These are phyloP conservation scores for Venturia nashicola DNA, from an alignment of 2,329 filamentous ascomycete genomes.

Conservation along the genomic window DNA sequence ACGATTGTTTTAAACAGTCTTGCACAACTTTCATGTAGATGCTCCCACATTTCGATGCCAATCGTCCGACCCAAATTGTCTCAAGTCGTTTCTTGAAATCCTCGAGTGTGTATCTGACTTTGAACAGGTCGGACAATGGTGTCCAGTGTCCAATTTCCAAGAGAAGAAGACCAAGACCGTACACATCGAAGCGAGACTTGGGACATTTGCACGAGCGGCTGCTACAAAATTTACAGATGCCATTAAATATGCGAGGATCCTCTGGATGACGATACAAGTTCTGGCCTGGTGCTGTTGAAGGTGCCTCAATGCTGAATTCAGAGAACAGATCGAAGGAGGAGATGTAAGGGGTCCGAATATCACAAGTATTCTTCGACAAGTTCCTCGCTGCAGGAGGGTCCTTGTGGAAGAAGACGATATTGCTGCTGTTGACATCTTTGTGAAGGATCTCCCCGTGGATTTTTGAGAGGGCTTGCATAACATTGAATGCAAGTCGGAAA, in stretches of 20 bases:
- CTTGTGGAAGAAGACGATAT: slow-evolving; percentile 51
- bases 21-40: slow-evolving; percentile 66
- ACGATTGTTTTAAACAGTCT: slow-evolving; percentile 41
- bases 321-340: slow-evolving; percentile 67
- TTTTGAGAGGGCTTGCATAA: slow-evolving; percentile 61
- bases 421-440: slow-evolving; percentile 55
- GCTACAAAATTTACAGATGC: slow-evolving; percentile 4
- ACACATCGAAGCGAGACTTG: slow-evolving; percentile 46
- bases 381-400: slow-evolving; percentile 9
- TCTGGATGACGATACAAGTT: slow-evolving; percentile 59
- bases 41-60: slow-evolving; percentile 58
- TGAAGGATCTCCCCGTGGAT: slow-evolving; percentile 60
- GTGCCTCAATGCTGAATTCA: slow-evolving; percentile 36
- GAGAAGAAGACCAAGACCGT: slow-evolving; percentile 60
- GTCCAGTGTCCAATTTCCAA: slow-evolving; percentile 68
- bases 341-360: slow-evolving; percentile 56
- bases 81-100: slow-evolving; percentile 54
- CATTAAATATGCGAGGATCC: slow-evolving; percentile 20
- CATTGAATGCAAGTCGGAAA: slow-evolving; percentile 60
- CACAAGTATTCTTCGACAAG: slow-evolving; percentile 29
- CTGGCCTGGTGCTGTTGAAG: slow-evolving; percentile 29
- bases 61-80: slow-evolving; percentile 49
- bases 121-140: slow-evolving; percentile 45
- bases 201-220: slow-evolving; percentile 19
- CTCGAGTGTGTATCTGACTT: slow-evolving; percentile 45